A percentile compares a stretch with the other conserved stretches of the same genome.
phyloP scores from a whole-genome alignment of 305 asterid species.

The Petunia hybrid region DNA sequence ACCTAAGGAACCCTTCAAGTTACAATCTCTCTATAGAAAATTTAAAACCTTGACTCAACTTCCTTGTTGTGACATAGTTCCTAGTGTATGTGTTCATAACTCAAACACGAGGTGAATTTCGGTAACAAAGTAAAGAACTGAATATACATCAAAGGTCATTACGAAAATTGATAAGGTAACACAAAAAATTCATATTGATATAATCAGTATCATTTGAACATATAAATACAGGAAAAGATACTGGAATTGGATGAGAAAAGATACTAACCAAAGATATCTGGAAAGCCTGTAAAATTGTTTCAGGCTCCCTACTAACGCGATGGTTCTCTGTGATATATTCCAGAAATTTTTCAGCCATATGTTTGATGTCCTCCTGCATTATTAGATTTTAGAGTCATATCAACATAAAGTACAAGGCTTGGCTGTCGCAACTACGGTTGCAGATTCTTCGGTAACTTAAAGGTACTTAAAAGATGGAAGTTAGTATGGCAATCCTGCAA shows the following conservation, averaged over 20 bases:
- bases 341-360: conserved; percentile 54
- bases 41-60: no score
- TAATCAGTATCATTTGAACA: not conserved
- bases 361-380: conserved; percentile 76
- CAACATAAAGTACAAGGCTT: conserved; percentile 8
- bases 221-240: not conserved
- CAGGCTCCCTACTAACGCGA: conserved; percentile 65
- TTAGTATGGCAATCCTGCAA: conserved; percentile 27
- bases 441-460: not conserved
- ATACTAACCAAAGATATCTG: conserved; percentile 86
- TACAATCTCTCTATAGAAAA: no score
- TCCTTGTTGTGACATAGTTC: no score
- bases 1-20: no score
- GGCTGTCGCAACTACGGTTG: not conserved
- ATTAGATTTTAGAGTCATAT: conserved; percentile 26
- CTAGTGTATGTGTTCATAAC: no score
- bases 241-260: conserved; percentile 19
- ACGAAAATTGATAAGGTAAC: no score
- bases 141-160: no score
- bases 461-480: not conserved
- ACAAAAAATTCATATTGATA: no score
- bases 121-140: no score
- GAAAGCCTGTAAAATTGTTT: conserved; percentile 73
- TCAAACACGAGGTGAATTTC: no score
- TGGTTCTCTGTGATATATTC: conserved; percentile 77